phyloP scores from a whole-genome alignment of 352 stramenopile species.

The Globisporangium iwayamae region DNA sequence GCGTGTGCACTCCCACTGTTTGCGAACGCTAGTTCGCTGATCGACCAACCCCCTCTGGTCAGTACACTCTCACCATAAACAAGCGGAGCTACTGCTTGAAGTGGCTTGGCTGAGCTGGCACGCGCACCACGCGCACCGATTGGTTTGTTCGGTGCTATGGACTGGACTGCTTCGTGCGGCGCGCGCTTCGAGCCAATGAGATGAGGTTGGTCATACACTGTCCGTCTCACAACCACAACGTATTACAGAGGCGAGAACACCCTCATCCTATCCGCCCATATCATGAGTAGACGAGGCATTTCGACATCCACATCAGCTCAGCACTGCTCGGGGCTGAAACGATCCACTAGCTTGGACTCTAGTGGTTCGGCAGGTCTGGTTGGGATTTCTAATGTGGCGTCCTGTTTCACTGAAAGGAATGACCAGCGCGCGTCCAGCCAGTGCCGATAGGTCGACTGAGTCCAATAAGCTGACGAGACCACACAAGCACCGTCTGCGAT shows the following conservation, averaged over 20 bases:
- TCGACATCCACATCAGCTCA: not conserved
- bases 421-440: not conserved
- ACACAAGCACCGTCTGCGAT: no score
- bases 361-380: not conserved
- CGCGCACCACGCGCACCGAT: not conserved
- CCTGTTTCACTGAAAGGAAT: not conserved
- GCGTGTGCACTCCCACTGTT: not conserved
- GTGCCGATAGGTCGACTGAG: not conserved
- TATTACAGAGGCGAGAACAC: not conserved
- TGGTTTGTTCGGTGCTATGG: not conserved
- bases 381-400: no score
- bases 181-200: slow-evolving; percentile 1
- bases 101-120: not conserved
- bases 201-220: not conserved
- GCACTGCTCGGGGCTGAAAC: not conserved
- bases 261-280: not conserved
- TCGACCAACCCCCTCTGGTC: not conserved
- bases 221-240: not conserved
- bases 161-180: not conserved
- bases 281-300: not conserved
- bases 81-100: not conserved
- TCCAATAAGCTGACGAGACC: no score
- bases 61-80: not conserved
- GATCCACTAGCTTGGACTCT: not conserved
- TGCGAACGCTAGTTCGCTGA: not conserved